phyloP scores from a whole-genome alignment of 1,284 basidiomycete species.

The Psilocybe mexicana region DNA sequence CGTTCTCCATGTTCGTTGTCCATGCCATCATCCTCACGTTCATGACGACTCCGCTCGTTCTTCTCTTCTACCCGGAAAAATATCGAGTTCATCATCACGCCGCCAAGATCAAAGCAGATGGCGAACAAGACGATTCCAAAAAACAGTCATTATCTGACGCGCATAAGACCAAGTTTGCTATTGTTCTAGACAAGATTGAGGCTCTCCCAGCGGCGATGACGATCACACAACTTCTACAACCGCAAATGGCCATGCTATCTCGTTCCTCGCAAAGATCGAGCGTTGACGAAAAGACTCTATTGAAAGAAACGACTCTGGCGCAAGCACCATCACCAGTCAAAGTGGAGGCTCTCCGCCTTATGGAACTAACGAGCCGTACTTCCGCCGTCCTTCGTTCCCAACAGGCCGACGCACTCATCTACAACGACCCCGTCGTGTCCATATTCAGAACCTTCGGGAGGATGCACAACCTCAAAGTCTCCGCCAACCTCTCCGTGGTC shows the following conservation, averaged over 20 bases:
- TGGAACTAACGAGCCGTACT: constrained; percentile 86
- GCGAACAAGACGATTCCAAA: constrained; percentile 17
- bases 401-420: constrained; percentile 69
- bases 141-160: constrained; percentile 23
- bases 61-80: constrained; percentile 71
- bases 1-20: constrained; percentile 89
- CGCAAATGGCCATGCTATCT: background rate
- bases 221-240: constrained; percentile 58
- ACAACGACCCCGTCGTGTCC: constrained; percentile 77
- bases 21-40: constrained; percentile 85
- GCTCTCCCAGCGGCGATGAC: constrained; percentile 76
- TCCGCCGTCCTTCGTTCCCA: constrained; percentile 84
- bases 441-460: constrained; percentile 82
- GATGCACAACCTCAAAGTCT: constrained; percentile 69
- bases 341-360: constrained; percentile 78
- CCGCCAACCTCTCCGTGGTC: constrained; percentile 68
- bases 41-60: constrained; percentile 82
- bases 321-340: constrained; percentile 29
- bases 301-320: background rate
- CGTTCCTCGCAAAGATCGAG: constrained; percentile 5
- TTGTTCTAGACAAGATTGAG: constrained; percentile 85
- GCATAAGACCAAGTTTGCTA: constrained; percentile 62
- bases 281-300: constrained; percentile 26
- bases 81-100: constrained; percentile 40
- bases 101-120: constrained; percentile 18